Evolutionary conservation across 73 alveolate species (phyloP).

Genomic region (Strombidium stylifer): DNA sequence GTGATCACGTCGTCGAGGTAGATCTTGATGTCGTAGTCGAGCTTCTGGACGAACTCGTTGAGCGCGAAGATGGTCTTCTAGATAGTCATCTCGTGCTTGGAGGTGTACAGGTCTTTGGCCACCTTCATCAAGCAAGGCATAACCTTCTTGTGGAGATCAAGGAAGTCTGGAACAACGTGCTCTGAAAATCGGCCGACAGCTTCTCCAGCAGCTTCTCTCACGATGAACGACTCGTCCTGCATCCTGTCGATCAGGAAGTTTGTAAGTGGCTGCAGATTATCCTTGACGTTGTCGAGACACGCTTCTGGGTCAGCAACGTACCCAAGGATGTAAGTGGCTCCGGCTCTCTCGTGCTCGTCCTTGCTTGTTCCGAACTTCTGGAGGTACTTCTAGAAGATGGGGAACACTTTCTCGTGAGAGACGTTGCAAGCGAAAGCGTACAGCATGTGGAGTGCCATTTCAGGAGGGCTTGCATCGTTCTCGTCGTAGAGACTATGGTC

Average conservation of each 20-base stretch:
- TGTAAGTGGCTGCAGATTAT: conserved; percentile 49
- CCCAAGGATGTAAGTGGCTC: conserved; percentile 58
- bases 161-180: conserved; percentile 62
- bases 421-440: conserved; percentile 25
- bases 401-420: conserved; percentile 38
- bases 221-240: conserved; percentile 43
- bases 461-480: conserved; percentile 46
- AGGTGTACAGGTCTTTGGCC: conserved; percentile 20
- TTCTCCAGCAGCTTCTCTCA: conserved; percentile 62
- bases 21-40: conserved; percentile 28
- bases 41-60: conserved; percentile 44
- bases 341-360: conserved; percentile 53
- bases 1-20: conserved; percentile 16
- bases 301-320: conserved; percentile 53
- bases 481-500: conserved; percentile 43
- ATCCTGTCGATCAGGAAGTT: conserved; percentile 26
- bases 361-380: conserved; percentile 21
- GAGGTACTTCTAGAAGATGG: conserved; percentile 38
- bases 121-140: conserved; percentile 46
- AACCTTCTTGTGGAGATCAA: conserved; percentile 38
- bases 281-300: conserved; percentile 55
- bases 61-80: conserved; percentile 50
- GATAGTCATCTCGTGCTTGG: conserved; percentile 19
- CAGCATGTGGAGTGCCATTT: conserved; percentile 32
- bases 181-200: conserved; percentile 64